These are phyloP conservation scores for Collybia sp. DNA, from an alignment of 768 basidiomycete genomes.

Conservation along the genomic window DNA sequence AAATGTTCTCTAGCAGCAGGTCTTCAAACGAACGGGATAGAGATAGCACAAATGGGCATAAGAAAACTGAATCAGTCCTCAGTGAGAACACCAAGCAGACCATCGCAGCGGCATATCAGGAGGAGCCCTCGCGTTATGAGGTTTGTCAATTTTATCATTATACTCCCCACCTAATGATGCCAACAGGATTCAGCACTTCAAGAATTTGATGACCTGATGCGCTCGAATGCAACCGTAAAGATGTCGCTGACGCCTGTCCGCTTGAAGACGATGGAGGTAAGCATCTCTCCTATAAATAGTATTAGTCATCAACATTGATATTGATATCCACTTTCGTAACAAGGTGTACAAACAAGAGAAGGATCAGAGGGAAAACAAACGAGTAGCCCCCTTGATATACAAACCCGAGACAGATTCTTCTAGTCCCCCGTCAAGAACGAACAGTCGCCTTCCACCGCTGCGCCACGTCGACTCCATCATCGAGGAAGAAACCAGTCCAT, in stretches of 20 bases:
- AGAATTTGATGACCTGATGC: conserved; percentile 93
- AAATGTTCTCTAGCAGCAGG: conserved; percentile 46
- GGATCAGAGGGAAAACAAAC: conserved; percentile 39
- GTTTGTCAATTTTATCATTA: conserved; percentile 16
- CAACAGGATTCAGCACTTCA: conserved; percentile 53
- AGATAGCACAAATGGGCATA: conserved; percentile 43
- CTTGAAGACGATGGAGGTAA: conserved; percentile 89
- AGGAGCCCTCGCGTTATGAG: conserved; percentile 24
- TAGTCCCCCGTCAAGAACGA: conserved; percentile 24
- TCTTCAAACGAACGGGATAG: conserved; percentile 32
- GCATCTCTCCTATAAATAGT: conserved; percentile 18
- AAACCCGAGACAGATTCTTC: conserved; percentile 29
- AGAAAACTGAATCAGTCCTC: conserved; percentile 47
- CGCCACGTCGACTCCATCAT: conserved; percentile 60
- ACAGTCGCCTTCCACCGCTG: conserved; percentile 36
- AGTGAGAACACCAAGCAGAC: conserved; percentile 44
- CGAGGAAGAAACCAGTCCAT: conserved; percentile 43
- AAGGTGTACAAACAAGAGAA: conserved; percentile 77
- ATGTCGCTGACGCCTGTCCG: conserved; percentile 94
- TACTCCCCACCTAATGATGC: neutral
- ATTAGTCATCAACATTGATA: conserved; percentile 26
- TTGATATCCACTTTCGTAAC: conserved; percentile 21
- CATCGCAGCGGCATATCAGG: conserved; percentile 19
- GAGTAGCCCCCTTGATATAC: conserved; percentile 28
- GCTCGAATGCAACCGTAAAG: conserved; percentile 87